Conservation (phyloP, 2,329 filamentous ascomycete species). For the Plectosphaerella sp. region DNA sequence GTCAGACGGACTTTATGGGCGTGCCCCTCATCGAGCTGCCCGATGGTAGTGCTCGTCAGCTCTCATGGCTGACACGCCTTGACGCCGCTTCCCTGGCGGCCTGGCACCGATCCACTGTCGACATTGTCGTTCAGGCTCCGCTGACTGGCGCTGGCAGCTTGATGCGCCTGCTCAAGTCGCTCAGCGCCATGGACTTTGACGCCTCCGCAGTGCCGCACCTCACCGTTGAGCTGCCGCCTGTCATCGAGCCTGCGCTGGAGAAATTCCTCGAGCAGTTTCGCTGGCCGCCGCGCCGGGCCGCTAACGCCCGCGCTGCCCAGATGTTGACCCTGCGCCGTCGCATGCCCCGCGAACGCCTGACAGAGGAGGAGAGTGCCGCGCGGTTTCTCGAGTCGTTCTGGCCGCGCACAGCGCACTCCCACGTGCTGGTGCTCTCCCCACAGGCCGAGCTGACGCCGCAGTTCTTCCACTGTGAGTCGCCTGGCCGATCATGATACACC, state of each 20-base stretch:
- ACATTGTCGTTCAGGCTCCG: conserved; percentile 78
- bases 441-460: conserved; percentile 74
- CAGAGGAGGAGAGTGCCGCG: conserved; percentile 66
- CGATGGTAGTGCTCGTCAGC: conserved; percentile 51
- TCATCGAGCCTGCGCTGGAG: conserved; percentile 61
- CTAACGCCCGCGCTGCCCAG: conserved; percentile 30
- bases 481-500: background rate
- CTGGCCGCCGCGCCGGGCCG: conserved; percentile 54
- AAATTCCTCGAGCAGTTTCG: conserved; percentile 58
- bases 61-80: conserved; percentile 75
- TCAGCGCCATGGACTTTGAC: conserved; percentile 71
- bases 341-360: conserved; percentile 55
- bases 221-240: conserved; percentile 75
- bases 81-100: conserved; percentile 67
- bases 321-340: conserved; percentile 71
- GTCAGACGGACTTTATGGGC: conserved; percentile 44
- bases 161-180: conserved; percentile 70
- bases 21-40: conserved; percentile 75
- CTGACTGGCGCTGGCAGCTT: conserved; percentile 68
- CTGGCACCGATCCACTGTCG: conserved; percentile 75
- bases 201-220: conserved; percentile 67
- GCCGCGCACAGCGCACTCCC: conserved; percentile 63
- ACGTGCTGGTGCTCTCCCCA: conserved; percentile 81
- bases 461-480: conserved; percentile 69
- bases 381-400: conserved; percentile 86